phyloP scores from a whole-genome alignment of 805 yeast species.

The Candida takata region DNA sequence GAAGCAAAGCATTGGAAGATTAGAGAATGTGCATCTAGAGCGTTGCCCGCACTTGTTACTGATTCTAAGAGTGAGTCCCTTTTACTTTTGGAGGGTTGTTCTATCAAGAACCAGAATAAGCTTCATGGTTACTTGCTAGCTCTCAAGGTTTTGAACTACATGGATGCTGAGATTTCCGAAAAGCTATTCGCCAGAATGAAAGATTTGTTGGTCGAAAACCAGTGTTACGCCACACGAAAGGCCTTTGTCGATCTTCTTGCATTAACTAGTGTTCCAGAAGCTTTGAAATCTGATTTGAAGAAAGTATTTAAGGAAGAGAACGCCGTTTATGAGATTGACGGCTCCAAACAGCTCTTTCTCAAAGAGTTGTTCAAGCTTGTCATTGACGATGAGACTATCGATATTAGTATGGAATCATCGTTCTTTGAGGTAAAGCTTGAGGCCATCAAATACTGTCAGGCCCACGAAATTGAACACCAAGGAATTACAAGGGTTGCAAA shows the following conservation, averaged over 20 bases:
- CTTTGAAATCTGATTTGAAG: conserved; percentile 23
- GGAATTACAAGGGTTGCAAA: conserved; percentile 18
- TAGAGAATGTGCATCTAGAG: conserved; percentile 78
- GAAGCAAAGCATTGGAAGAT: conserved; percentile 66
- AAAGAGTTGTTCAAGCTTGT: conserved; percentile 27
- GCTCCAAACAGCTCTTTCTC: conserved; percentile 43
- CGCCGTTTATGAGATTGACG: conserved; percentile 30
- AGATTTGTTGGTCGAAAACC: conserved; percentile 17
- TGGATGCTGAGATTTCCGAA: conserved; percentile 6
- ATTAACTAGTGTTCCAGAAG: conserved; percentile 1
- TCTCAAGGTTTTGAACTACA: conserved; percentile 28
- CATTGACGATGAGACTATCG: conserved; percentile 21
- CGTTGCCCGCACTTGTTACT: conserved; percentile 46
- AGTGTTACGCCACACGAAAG: conserved; percentile 29
- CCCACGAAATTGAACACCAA: conserved; percentile 2
- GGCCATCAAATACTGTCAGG: conserved; percentile 30
- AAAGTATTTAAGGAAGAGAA: conserved; percentile 31
- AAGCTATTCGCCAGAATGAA: conserved; percentile 5
- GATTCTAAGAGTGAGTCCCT: conserved; percentile 25
- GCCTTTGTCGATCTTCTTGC: conserved; percentile 24
- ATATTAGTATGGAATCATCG: conserved; percentile 31
- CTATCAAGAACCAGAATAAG: conserved; percentile 32
- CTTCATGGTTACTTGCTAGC: conserved; percentile 59
- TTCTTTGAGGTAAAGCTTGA: conserved; percentile 39
- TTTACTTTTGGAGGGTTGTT: conserved; percentile 19